These are phyloP conservation scores for Ogataea methanolica DNA, from an alignment of 805 yeast species.

Conservation along the genomic window DNA sequence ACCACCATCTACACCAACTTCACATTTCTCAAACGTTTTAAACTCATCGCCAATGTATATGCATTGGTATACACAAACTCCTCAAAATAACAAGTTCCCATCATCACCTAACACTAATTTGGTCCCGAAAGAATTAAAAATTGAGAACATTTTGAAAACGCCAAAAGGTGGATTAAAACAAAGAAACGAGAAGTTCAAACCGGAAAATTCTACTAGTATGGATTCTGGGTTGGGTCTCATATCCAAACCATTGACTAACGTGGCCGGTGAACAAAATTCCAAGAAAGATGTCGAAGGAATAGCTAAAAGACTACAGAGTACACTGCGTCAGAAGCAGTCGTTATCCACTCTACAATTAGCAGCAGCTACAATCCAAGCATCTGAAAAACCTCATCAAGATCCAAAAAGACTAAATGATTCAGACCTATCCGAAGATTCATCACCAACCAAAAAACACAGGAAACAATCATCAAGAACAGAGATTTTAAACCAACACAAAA, in stretches of 20 bases:
- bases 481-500: background rate
- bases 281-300: slow-evolving; percentile 9
- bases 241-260: background rate
- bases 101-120: slow-evolving; percentile 16
- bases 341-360: too few species aligned
- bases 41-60: slow-evolving; percentile 33
- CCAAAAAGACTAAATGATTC: background rate
- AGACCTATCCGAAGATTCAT: too few species aligned
- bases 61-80: slow-evolving; percentile 28
- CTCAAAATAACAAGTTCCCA: slow-evolving; percentile 16
- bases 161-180: slow-evolving; percentile 12
- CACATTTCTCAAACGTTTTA: slow-evolving; percentile 29
- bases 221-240: slow-evolving; percentile 1
- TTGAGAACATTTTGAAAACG: slow-evolving; percentile 20
- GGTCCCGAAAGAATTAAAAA: slow-evolving; percentile 18
- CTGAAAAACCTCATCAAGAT: background rate
- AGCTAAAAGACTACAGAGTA: slow-evolving; percentile 12
- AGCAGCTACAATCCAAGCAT: too few species aligned
- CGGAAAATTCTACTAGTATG: background rate
- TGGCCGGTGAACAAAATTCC: background rate
- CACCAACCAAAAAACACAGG: too few species aligned
- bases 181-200: slow-evolving; percentile 7
- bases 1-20: slow-evolving; percentile 28
- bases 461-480: background rate
- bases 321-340: slow-evolving; percentile 6